Base-by-base conservation (phyloP, 768 basidiomycete genomes). In the Exsudoporus frostii region DNA sequence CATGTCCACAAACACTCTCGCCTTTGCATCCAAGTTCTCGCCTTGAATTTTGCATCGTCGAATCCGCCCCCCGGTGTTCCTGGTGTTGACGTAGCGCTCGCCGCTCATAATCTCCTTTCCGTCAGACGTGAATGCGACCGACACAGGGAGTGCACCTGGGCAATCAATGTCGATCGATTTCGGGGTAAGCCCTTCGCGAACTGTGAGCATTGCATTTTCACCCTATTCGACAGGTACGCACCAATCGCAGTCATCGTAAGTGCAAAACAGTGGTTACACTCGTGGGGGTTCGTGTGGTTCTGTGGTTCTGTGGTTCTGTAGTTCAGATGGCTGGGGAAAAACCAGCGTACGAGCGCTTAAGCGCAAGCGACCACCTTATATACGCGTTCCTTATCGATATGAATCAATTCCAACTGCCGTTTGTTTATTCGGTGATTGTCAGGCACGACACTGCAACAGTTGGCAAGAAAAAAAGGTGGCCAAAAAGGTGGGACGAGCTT, bases 101-200 rank as follows among this genome's bases (percentile, higher is more conserved):
- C 39, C 33, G 30, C 43, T 52, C 20, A 58, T 15, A 17, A 58
- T 24, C 10, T 58, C 41, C 24, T 27, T 51, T 27, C 50, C 57
- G 8, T 53, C 38, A 1, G 32, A 20, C 2, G 47, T 45, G 34
- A 58, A 58, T 24, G 50, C 27, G 9, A 58, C 24, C 5, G 57
- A 58, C 0, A 50, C 44, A 17, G 56, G 53, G 10, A 41, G 15
- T 19, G 48, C 27, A 13, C 25, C 30, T 29, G 29, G 19, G 14
- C 56, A 56, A 20, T 57, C 39, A 4, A 57, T 56, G 15, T 50
- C 54, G 34, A 57, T 52, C 24, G 36, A 11, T 20, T 19, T 52
- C 3, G 6, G 1, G 15, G 13, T 2, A 33, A 10, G 29, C 15
- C 13, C 51, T 52, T 50, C 4, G 14, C 5, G 11, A n/a, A 29